Percentiles rank a stretch among this genome's conserved stretches.
These are phyloP conservation scores for Arthrobotrys megalospora DNA, from an alignment of 2,329 filamentous ascomycete species.

Conservation along the genomic window DNA sequence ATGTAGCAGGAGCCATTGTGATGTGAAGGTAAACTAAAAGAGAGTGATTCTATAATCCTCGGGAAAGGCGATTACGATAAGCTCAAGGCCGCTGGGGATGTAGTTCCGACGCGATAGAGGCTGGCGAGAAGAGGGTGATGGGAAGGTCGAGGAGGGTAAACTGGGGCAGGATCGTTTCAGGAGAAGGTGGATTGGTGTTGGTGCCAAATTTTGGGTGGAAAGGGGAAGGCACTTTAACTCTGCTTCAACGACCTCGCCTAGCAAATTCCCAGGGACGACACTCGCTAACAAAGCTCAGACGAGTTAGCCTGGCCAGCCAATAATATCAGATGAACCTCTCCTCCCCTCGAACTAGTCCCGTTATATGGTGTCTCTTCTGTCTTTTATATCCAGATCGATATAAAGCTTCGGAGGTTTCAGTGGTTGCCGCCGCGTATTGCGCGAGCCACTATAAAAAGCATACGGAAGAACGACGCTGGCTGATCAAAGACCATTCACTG, in stretches of 20 bases:
- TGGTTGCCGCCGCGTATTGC: too few species aligned
- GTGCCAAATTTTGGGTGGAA: slow-evolving; percentile 56
- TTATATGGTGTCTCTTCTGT: background rate
- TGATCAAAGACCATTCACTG: background rate
- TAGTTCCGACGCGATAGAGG: slow-evolving; percentile 42
- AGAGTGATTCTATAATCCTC: slow-evolving; percentile 44
- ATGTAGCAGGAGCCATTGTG: slow-evolving; percentile 72
- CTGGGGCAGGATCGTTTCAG: slow-evolving; percentile 58
- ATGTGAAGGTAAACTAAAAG: slow-evolving; percentile 51
- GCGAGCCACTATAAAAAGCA: too few species aligned
- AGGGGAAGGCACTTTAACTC: slow-evolving; percentile 46
- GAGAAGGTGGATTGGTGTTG: slow-evolving; percentile 59
- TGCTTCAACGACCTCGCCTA: slow-evolving; percentile 47
- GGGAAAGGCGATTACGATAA: slow-evolving; percentile 27
- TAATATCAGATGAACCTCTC: slow-evolving; percentile 30
- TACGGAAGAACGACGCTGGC: too few species aligned
- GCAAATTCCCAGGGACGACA: slow-evolving; percentile 37
- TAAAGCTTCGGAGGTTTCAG: background rate
- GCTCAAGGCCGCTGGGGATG: slow-evolving; percentile 24
- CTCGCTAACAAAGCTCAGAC: slow-evolving; percentile 41
- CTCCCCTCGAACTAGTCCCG: background rate
- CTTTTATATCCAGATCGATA: background rate
- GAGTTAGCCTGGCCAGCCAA: slow-evolving; percentile 26
- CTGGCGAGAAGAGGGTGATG: slow-evolving; percentile 61
- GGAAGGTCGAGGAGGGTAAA: slow-evolving; percentile 57